Percentiles rank a stretch among this genome's conserved stretches.
phyloP scores from a whole-genome alignment of 208 protist species.

The Acanthamoeba triangularis region DNA sequence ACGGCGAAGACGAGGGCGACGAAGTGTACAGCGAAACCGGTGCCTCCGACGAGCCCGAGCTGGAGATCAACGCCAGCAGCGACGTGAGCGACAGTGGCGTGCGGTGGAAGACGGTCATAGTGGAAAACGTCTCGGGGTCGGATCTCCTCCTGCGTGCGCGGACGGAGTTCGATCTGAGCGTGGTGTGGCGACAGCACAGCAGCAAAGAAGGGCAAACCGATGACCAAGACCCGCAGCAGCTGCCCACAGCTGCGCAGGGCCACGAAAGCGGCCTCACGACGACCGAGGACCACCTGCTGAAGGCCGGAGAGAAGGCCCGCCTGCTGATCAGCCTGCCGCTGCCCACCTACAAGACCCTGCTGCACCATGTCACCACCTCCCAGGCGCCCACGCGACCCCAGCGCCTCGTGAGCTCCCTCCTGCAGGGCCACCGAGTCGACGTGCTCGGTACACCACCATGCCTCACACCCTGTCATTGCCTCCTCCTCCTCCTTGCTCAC shows the following conservation, averaged over 20 bases:
- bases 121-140: background rate
- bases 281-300: background rate
- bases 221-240: background rate
- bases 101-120: background rate
- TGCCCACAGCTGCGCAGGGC: background rate
- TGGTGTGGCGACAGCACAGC: background rate
- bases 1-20: background rate
- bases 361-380: background rate
- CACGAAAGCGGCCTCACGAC: background rate
- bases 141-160: constrained; percentile 16
- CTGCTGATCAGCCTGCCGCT: constrained; percentile 9
- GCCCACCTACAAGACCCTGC: background rate
- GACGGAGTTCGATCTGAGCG: background rate
- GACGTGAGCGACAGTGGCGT: background rate
- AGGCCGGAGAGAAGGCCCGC: constrained; percentile 3
- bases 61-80: constrained; percentile 13
- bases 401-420: background rate
- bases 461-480: background rate
- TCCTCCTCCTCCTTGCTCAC: background rate
- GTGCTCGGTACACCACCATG: background rate
- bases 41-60: background rate
- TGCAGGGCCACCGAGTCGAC: constrained; percentile 2
- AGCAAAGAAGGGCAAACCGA: background rate
- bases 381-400: background rate
- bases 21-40: background rate